Evolutionary conservation across 2,329 filamentous ascomycete species (phyloP), one percentile per base, ranked within the genome.

Genomic region (Rhynchosporium secalis): DNA sequence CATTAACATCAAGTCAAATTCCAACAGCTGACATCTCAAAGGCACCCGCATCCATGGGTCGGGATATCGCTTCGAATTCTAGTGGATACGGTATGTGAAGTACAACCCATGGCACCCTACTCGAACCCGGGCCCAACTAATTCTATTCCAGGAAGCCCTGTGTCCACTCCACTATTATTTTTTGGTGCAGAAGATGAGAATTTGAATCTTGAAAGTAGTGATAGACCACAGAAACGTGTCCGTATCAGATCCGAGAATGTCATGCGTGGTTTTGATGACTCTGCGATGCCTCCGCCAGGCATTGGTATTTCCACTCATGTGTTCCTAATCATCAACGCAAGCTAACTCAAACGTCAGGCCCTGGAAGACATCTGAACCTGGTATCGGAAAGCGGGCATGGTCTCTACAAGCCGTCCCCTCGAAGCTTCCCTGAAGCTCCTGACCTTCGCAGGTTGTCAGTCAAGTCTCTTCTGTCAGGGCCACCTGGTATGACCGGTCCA

Each of bases 391-490:
- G 78, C 75, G 66, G 77, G 76, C 69, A 83, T 76, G 60, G 80
- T 76, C 41, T 74, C 70, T 62, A 78, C 75, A 69, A 70, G 20
- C 48, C 69, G 26, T 72, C 66, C 3, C 62, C 68, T 29, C 52
- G 65, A 47, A 40, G 61, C n/a, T 60, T 69, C 4, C 74, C 76
- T 51, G 72, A 75, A 15, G 72, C 77, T 55, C 71, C 77, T 33
- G 79, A 82, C 61, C 68, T 81, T 33, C 79, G 80, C 10, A 76
- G 85, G 15, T 77, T 90, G 28, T 89, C 87, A 8, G 86, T 91
- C 38, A 85, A 84, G 68, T 89, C 86, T 12, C 75, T 91, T 7
- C 76, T 91, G 4, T 82, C 82, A 2, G 79, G 82, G 15, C 78
- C 82, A 20, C 76, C 80, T 0, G 74, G 71, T 33, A 71, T 72